These are phyloP conservation scores for Antitrichia curtipendula DNA, from an alignment of 225 moss, liverwort and hornwort genomes.

Conservation along the genomic window DNA sequence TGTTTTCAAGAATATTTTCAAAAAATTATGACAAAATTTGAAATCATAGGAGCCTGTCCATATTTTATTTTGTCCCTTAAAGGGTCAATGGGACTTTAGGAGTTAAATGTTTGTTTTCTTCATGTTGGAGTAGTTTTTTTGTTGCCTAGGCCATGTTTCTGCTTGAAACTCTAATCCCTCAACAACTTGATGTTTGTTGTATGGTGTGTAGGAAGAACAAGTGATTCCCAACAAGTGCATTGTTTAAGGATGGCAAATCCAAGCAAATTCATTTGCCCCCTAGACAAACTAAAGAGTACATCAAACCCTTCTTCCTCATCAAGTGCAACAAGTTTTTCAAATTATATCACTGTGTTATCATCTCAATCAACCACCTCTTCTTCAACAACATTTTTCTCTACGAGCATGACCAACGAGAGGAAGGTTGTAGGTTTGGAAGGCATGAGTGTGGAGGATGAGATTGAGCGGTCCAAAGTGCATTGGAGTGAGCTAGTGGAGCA, in stretches of 20 bases:
- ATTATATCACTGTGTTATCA: not conserved
- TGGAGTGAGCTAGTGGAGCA: not conserved
- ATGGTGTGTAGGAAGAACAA: not conserved
- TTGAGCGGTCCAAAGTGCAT: not conserved
- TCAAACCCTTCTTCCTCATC: accelerated
- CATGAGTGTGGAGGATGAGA: not conserved
- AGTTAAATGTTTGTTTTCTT: not conserved
- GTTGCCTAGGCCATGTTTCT: accelerated
- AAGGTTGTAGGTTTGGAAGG: not conserved
- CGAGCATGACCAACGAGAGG: accelerated
- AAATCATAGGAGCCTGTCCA: accelerated
- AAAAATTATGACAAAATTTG: too few relatives aligned
- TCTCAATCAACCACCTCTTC: not conserved
- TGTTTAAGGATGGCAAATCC: not conserved
- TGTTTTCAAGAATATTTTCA: too few relatives aligned
- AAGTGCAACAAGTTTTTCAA: not conserved
- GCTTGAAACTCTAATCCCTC: not conserved
- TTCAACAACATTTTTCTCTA: accelerated
- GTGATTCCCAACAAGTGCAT: not conserved
- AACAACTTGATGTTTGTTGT: not conserved
- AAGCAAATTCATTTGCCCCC: not conserved
- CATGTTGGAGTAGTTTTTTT: not conserved
- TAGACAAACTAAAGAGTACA: not conserved
- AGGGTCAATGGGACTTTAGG: accelerated
- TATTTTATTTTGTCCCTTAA: not conserved